Base-by-base conservation (phyloP, 805 yeast species). In the Pichia sporocuriosa region DNA sequence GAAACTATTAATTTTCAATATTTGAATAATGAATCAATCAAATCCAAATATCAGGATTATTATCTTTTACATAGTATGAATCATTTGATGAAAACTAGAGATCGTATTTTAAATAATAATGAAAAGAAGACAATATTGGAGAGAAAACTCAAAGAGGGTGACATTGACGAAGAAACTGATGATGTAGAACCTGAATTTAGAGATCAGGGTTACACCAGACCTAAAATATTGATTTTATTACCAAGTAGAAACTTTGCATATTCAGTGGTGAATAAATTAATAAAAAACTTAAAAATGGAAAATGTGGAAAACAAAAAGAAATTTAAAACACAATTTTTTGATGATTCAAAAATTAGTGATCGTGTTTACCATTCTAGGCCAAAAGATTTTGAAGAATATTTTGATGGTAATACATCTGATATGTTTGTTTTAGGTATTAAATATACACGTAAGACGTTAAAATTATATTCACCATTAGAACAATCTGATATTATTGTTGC, bases 171-270 rank as follows among this genome's bases (percentile, higher is more conserved):
- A 8, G 32, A 38, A 7, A 29, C 46, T 4, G 54, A 53, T 3
- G 55, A 58, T 10, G 15, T 8, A 20, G 79, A 73, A 45, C 75
- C 75, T 11, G 94, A 86, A 53, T 70, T 73, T 49, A 67, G 95
- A 42, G 98, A 93, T 59, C 97, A 93, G 61, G 97, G 98, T 23
- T 93, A 87, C 59, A 89, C 96, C 0, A 72, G 97, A 47, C 95
- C 98, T 1, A 89, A 88, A 55, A 88, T 83, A 2, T 64, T 93
- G 42, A 76, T 90, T 5, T 62, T 93, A 21, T 65, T 86, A 31
- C 97, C 98, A 11, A 86, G 96, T 0, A 73, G 96, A 55, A 74
- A 87, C 50, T 66, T 81, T 9, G 87, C 93, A 22, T 80, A 76
- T 56, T 77, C 79, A 44, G 69, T 87, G 15, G 78, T 89, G 17